These are phyloP conservation scores for Fagopyrum tataricum DNA, from an alignment of 148 eudicot species.

Conservation along the genomic window DNA sequence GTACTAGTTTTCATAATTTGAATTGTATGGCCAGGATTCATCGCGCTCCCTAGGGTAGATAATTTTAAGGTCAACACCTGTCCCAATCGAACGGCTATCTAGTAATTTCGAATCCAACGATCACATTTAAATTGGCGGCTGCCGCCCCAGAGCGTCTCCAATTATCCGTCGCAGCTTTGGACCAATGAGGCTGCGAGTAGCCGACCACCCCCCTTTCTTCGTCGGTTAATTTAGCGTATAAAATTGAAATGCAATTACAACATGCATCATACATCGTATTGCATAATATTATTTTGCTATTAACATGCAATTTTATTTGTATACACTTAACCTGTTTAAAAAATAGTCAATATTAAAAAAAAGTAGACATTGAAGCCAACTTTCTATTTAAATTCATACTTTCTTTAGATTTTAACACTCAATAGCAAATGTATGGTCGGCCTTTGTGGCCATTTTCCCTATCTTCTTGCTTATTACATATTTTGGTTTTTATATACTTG, in stretches of 20 bases:
- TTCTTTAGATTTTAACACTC: neutral
- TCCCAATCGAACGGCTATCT: conserved; percentile 5
- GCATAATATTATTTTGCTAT: neutral
- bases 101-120: neutral
- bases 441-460: neutral
- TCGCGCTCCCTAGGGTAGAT: neutral
- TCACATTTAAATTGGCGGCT: neutral
- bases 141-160: neutral
- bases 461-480: neutral
- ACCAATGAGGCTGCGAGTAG: neutral
- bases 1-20: too few relatives aligned
- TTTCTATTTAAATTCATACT: neutral
- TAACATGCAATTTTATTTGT: neutral
- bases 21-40: neutral
- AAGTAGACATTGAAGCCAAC: neutral
- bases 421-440: neutral
- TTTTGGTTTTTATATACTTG: neutral
- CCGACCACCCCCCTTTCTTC: neutral
- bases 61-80: neutral
- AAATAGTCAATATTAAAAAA: too few relatives aligned
- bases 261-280: neutral
- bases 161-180: conserved; percentile 7
- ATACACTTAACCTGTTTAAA: too few relatives aligned
- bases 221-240: neutral
- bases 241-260: neutral